Conservation (phyloP, 1,139 yeast genomes). For the Suhomyces kunorum region DNA sequence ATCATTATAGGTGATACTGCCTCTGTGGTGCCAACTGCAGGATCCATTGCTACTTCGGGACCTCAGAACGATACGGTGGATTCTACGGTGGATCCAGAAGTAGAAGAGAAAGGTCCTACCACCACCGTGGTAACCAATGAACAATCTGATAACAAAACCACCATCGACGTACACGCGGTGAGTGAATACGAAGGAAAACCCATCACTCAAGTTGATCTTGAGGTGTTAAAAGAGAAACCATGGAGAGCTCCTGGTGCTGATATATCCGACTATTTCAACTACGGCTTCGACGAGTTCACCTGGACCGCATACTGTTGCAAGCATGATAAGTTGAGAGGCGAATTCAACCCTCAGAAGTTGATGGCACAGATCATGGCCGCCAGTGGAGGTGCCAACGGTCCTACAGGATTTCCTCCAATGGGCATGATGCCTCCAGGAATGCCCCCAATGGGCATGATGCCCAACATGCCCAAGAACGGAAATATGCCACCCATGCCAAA, state of each 20-base stretch:
- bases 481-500: conserved; percentile 25
- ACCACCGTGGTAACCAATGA: conserved; percentile 40
- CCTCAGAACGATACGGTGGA: conserved; percentile 24
- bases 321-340: conserved; percentile 80
- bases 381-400: conserved; percentile 17
- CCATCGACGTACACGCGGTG: conserved; percentile 72
- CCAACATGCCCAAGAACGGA: conserved; percentile 26
- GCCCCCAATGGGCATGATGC: conserved; percentile 36
- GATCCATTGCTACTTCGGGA: conserved; percentile 21
- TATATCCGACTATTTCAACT: conserved; percentile 89
- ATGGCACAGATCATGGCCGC: conserved; percentile 47
- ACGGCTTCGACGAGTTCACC: conserved; percentile 93
- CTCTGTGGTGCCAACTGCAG: conserved; percentile 22
- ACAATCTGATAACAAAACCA: conserved; percentile 35
- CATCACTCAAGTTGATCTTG: conserved; percentile 78
- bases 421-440: conserved; percentile 24
- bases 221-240: conserved; percentile 86
- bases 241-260: conserved; percentile 99
- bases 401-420: conserved; percentile 26
- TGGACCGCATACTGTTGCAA: conserved; percentile 93
- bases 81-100: conserved; percentile 11
- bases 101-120: conserved; percentile 34
- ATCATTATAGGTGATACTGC: conserved; percentile 37
- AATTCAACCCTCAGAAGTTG: conserved; percentile 64
- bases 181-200: conserved; percentile 85